phyloP scores from a whole-genome alignment of 345 rosid species.

The Isatis tinctoria region DNA sequence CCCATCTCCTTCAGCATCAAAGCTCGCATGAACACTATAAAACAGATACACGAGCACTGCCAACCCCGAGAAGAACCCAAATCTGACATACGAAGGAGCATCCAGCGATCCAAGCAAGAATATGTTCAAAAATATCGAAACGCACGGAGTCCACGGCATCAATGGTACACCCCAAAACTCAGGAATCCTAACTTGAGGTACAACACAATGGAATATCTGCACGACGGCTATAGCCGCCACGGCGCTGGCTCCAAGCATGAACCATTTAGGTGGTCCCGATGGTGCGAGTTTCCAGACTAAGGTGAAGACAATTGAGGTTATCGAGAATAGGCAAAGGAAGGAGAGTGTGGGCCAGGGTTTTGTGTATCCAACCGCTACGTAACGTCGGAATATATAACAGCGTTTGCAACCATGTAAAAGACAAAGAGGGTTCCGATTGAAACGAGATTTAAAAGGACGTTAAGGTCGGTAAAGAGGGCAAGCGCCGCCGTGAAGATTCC shows the following conservation, averaged over 20 bases:
- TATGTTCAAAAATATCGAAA: conserved; percentile 73
- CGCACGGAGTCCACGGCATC: conserved; percentile 88
- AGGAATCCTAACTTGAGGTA: conserved; percentile 65
- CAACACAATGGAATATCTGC: conserved; percentile 53
- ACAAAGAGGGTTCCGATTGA: conserved; percentile 92
- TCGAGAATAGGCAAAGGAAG: conserved; percentile 54
- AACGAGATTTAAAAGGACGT: conserved; percentile 65
- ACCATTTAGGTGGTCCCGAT: conserved; percentile 39
- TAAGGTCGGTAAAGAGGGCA: conserved; percentile 69
- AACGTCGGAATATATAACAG: conserved; percentile 71
- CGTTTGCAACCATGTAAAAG: conserved; percentile 92
- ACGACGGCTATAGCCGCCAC: conserved; percentile 41
- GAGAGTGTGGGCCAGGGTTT: conserved; percentile 71
- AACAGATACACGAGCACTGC: conserved; percentile 62
- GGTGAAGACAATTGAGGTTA: conserved; percentile 58
- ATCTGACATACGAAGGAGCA: conserved; percentile 65
- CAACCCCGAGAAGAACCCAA: conserved; percentile 63
- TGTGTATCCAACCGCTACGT: conserved; percentile 53
- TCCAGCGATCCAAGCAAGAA: conserved; percentile 72
- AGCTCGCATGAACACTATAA: conserved; percentile 89
- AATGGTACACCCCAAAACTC: conserved; percentile 91
- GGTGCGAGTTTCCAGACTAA: conserved; percentile 58
- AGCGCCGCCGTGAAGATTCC: conserved; percentile 82
- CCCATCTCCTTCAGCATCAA: conserved; percentile 63
- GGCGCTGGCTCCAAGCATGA: conserved; percentile 43